Evolutionary conservation across 148 eudicot genomes (phyloP).

Genomic region (Spergularia marina): DNA sequence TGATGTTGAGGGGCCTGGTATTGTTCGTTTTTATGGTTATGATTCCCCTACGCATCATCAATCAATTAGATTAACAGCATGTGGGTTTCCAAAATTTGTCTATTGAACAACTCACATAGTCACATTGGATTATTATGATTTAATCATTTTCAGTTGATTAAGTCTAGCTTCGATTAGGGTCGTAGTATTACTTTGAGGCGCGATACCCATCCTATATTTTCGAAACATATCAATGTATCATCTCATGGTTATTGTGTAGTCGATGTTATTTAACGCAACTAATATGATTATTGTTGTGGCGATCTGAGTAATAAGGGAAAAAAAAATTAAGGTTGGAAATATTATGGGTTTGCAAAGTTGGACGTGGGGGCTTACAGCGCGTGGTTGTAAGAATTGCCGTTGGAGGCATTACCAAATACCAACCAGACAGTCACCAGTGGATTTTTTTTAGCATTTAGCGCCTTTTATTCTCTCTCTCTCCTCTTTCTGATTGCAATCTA

Average conservation of each 20-base stretch:
- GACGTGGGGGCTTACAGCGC: conserved; percentile 3
- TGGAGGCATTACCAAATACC: conserved; percentile 9
- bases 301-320: no score
- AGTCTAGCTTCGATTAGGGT: no score
- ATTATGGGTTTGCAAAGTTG: background rate
- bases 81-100: conserved; percentile 19
- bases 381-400: background rate
- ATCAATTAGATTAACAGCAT: conserved; percentile 14
- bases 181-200: no score
- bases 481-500: conserved; percentile 16
- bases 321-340: no score
- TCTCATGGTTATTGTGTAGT: no score
- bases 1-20: background rate
- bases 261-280: no score
- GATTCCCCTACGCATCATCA: background rate
- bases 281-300: no score
- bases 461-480: conserved; percentile 9
- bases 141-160: no score
- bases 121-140: no score
- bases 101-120: background rate
- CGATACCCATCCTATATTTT: no score
- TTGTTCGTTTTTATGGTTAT: conserved; percentile 28
- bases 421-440: conserved; percentile 16
- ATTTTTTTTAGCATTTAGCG: conserved; percentile 24
- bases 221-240: no score